Conservation (phyloP, 768 basidiomycete species). For the Trametes cinnabarina region DNA sequence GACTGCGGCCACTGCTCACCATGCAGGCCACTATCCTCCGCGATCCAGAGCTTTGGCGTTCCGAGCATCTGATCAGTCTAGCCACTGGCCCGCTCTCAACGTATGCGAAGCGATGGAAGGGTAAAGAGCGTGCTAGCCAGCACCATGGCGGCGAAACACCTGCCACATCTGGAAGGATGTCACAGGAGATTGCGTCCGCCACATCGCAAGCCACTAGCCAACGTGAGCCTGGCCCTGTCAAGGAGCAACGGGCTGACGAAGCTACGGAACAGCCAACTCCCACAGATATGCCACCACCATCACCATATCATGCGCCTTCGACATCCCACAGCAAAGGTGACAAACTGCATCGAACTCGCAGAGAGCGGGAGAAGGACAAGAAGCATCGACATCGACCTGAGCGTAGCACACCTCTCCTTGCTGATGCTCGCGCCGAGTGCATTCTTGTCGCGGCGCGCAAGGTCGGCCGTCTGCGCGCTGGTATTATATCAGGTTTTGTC, state of each 20-base stretch:
- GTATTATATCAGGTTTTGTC: slow-evolving; percentile 50
- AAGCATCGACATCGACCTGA: slow-evolving; percentile 16
- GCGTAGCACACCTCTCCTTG: slow-evolving; percentile 33
- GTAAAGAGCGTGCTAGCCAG: slow-evolving; percentile 1
- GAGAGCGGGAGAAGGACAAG: slow-evolving; percentile 5
- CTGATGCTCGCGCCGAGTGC: slow-evolving; percentile 72
- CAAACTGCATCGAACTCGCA: neutral
- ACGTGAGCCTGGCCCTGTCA: neutral
- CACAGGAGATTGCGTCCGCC: neutral
- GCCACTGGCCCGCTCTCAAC: neutral
- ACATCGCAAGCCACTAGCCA: neutral
- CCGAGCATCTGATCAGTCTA: neutral
- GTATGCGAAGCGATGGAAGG: slow-evolving; percentile 6
- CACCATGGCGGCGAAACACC: neutral
- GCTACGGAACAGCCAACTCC: neutral
- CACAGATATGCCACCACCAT: neutral
- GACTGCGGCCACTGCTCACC: slow-evolving; percentile 65
- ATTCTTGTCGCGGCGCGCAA: slow-evolving; percentile 69
- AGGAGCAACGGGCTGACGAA: neutral
- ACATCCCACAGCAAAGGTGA: neutral
- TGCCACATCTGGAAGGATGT: neutral
- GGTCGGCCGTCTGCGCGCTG: slow-evolving; percentile 61
- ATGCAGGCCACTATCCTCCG: slow-evolving; percentile 49
- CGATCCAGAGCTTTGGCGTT: slow-evolving; percentile 10
- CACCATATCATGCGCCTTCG: neutral